Evolutionary conservation across 495 filamentous ascomycete species (phyloP).

Genomic region (Bathelium albidoporum): DNA sequence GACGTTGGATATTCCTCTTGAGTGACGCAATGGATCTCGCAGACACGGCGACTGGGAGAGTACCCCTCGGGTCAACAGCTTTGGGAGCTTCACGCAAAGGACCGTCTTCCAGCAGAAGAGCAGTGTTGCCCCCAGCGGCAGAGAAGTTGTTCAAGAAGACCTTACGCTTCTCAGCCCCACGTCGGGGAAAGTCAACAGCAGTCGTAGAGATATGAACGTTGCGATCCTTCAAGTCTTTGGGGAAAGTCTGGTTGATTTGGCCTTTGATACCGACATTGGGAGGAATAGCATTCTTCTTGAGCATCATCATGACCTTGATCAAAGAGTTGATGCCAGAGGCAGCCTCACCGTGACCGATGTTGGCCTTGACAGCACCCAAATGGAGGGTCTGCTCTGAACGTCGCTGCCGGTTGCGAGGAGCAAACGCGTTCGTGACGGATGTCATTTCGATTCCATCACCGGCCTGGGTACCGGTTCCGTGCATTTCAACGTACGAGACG

Average conservation of each 20-base stretch:
- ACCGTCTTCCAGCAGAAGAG: conserved; percentile 44
- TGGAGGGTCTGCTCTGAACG: conserved; percentile 60
- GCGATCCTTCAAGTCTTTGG: conserved; percentile 59
- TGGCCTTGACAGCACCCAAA: conserved; percentile 78
- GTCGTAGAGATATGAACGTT: conserved; percentile 61
- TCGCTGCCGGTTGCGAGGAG: conserved; percentile 55
- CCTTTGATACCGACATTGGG: conserved; percentile 84
- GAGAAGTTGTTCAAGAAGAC: conserved; percentile 44
- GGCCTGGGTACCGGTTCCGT: conserved; percentile 39
- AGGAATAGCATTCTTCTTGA: conserved; percentile 72
- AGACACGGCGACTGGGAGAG: conserved; percentile 43
- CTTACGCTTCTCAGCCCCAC: conserved; percentile 51
- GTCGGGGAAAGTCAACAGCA: conserved; percentile 52
- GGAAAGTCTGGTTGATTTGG: conserved; percentile 72
- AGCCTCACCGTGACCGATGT: conserved; percentile 83
- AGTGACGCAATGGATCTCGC: conserved; percentile 44
- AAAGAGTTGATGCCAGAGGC: conserved; percentile 76
- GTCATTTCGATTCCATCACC: conserved; percentile 39
- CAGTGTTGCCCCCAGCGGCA: conserved; percentile 37
- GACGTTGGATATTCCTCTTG: conserved; percentile 43
- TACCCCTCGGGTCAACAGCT: conserved; percentile 44
- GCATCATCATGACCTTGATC: conserved; percentile 79
- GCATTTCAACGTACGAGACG: conserved; percentile 45
- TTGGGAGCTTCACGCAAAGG: conserved; percentile 32
- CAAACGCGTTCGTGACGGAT: conserved; percentile 59